Percentiles rank a stretch among this genome's conserved stretches.
phyloP scores from a whole-genome alignment of 2,329 filamentous ascomycete genomes.

The Rutstroemia sp. region DNA sequence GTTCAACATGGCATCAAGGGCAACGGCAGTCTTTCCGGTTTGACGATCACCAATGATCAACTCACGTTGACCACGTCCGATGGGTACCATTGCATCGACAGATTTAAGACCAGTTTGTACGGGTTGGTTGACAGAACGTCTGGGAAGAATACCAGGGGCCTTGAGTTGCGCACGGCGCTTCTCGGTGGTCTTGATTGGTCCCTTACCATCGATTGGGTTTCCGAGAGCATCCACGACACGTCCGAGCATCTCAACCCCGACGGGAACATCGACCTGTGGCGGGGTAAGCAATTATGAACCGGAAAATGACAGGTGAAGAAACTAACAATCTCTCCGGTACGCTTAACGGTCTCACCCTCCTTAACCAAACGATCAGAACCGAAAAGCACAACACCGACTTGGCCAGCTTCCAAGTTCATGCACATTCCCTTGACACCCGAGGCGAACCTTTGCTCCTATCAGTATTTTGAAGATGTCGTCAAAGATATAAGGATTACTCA shows the following conservation, averaged over 20 bases:
- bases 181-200: conserved; percentile 86
- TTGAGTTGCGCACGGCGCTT: conserved; percentile 97
- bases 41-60: conserved; percentile 99
- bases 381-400: conserved; percentile 99
- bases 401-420: conserved; percentile 99
- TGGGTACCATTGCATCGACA: conserved; percentile 98
- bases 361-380: conserved; percentile 99
- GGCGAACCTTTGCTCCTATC: conserved; percentile 64
- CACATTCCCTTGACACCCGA: conserved; percentile 99
- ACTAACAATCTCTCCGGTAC: conserved; percentile 97
- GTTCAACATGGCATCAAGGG: conserved; percentile 96
- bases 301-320: conserved; percentile 4
- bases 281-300: conserved; percentile 14
- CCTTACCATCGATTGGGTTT: conserved; percentile 99
- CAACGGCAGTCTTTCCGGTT: conserved; percentile 99
- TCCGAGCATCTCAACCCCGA: conserved; percentile 86
- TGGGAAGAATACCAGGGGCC: conserved; percentile 96
- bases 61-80: conserved; percentile 99
- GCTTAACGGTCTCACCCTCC: conserved; percentile 99
- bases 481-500: conserved; percentile 55
- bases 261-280: conserved; percentile 84
- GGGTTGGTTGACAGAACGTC: conserved; percentile 94
- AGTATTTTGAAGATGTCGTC: conserved; percentile 12
- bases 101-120: conserved; percentile 99
- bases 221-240: conserved; percentile 98